Evolutionary conservation across 495 filamentous ascomycete genomes (phyloP), one percentile per base, ranked within the genome.

Genomic region (Xylaria grammica): DNA sequence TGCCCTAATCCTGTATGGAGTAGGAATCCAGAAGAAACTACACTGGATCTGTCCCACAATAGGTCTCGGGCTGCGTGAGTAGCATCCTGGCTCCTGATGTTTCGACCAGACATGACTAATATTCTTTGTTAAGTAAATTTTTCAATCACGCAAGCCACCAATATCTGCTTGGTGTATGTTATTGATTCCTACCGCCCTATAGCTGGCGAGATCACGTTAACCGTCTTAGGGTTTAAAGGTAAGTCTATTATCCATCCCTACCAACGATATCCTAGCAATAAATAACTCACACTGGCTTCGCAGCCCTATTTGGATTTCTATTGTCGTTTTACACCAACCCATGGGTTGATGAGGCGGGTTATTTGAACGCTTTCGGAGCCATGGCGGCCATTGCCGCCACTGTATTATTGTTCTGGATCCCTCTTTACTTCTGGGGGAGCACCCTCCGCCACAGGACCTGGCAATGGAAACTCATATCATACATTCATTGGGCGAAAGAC

Each of bases 321-420:
- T 74, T 87, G 26, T 84, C 82, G 1, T 86, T 86, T 54, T 86
- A 86, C 69, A 86, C 83, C 11, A 87, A 86, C 57, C 82, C 81
- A 0, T 86, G 84, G 85, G 79, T 84, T n/a, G 72, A 75, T n/a
- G 56, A 77, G 59, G 71, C 75, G 4, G 84, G 84, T 1, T 86
- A 86, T 51, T 59, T 73, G 26, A 71, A 77, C 62, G 82, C 83
- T 9, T 86, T 81, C 65, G 82, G 84, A 10, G 70, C 77, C 40
- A 86, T 86, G 83, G 85, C 82, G 2, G 79, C 78, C 26, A 84
- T 85, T 42, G 70, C 78, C 40, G 78, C 77, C 0, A 68, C 62
- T 7, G 66, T 82, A 46, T 66, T 85, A 7, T 48, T 82, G 1
- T 61, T 77, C 44, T 74, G 69, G 66, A 69, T 82, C 30, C 78